Evolutionary conservation across 23 red algal species (phyloP).

Genomic region (Gracilaria domingensis): DNA sequence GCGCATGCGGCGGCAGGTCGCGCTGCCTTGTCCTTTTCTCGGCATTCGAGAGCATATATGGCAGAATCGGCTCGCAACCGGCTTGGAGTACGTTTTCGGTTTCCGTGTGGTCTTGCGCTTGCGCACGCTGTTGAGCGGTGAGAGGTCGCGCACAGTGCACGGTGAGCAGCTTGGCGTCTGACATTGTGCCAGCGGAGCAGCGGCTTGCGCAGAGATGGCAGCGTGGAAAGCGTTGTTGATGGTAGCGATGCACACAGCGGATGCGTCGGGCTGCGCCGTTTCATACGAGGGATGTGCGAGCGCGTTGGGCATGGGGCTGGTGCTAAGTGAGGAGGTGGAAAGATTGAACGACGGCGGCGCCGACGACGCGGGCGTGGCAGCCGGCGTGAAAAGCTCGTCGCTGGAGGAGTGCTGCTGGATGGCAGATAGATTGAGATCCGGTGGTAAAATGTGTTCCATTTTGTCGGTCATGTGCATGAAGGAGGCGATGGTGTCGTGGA

Average conservation of each 20-base stretch:
- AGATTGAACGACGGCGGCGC: neutral
- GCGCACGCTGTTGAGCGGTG: neutral
- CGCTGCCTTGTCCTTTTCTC: constrained; percentile 30
- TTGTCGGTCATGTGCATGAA: constrained; percentile 60
- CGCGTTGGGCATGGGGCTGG: neutral
- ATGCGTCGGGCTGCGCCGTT: neutral
- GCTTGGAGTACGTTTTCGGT: constrained; percentile 70
- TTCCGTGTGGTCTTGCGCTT: constrained; percentile 49
- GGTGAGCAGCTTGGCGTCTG: constrained; percentile 25
- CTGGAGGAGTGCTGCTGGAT: neutral
- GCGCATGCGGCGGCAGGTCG: constrained; percentile 42
- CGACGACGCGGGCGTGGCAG: constrained; percentile 4
- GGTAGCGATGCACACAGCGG: constrained; percentile 7
- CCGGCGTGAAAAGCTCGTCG: neutral
- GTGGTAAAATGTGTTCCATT: constrained; percentile 45
- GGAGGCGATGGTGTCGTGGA: constrained; percentile 41
- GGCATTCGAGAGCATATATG: constrained; percentile 80
- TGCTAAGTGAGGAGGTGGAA: neutral
- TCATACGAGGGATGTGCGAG: neutral
- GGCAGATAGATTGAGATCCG: constrained; percentile 36
- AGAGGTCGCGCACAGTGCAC: constrained; percentile 18
- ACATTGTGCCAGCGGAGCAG: neutral
- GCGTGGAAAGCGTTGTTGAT: constrained; percentile 30
- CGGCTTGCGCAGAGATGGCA: neutral
- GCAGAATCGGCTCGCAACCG: constrained; percentile 72